Conservation (phyloP, 208 protist genomes). For the Lotmaria passim region DNA sequence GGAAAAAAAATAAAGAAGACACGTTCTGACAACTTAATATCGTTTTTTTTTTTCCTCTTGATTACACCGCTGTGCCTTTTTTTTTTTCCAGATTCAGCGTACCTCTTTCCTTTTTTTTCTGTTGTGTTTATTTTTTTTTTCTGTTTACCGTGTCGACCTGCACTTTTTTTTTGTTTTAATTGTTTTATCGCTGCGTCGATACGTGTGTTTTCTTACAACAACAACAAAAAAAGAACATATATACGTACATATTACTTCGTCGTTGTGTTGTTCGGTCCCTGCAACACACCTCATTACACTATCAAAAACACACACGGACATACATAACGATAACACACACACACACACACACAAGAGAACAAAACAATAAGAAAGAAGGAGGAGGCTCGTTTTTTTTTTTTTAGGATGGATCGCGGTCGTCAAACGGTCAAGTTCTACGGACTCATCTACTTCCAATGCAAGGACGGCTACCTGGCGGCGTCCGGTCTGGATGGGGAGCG, state of each 20-base stretch:
- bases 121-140: neutral
- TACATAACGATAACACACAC: conserved; percentile 1
- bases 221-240: neutral
- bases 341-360: neutral
- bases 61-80: neutral
- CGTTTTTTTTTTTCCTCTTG: neutral
- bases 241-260: neutral
- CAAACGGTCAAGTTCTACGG: conserved; percentile 56
- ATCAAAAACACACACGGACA: neutral
- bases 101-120: neutral
- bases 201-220: neutral
- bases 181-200: neutral
- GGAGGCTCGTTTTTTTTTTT: neutral
- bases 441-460: conserved; percentile 68
- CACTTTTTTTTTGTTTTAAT: neutral
- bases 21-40: neutral
- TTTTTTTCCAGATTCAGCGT: neutral
- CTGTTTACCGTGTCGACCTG: neutral
- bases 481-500: conserved; percentile 53
- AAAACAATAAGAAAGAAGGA: neutral
- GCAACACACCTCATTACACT: too few species aligned
- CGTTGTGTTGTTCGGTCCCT: neutral
- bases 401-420: conserved; percentile 57
- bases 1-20: neutral
- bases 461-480: conserved; percentile 66